phyloP scores from a whole-genome alignment of 805 yeast species.

The Ogataea pini region DNA sequence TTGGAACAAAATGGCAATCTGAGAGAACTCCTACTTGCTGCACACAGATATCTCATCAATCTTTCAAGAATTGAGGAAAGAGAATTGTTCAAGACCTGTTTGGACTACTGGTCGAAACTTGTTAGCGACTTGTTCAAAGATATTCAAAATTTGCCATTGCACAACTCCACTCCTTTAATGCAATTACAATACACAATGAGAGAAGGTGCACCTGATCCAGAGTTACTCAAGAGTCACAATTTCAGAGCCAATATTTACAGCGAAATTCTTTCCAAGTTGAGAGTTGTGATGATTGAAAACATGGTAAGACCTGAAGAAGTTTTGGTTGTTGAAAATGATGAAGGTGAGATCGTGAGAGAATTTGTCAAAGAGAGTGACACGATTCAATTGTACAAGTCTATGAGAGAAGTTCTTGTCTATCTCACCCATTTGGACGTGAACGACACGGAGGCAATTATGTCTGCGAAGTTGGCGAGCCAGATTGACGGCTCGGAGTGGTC shows the following conservation, averaged over 20 bases:
- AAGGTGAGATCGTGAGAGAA: slow-evolving; percentile 97
- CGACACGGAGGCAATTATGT: slow-evolving; percentile 93
- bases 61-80: slow-evolving; percentile 91
- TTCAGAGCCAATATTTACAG: slow-evolving; percentile 83
- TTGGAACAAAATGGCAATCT: slow-evolving; percentile 55
- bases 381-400: slow-evolving; percentile 88
- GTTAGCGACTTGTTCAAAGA: slow-evolving; percentile 84
- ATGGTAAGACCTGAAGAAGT: slow-evolving; percentile 99
- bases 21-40: slow-evolving; percentile 61
- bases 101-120: slow-evolving; percentile 90
- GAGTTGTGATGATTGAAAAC: slow-evolving; percentile 92
- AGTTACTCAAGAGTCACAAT: slow-evolving; percentile 70
- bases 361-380: slow-evolving; percentile 97
- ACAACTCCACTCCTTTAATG: slow-evolving; percentile 72
- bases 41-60: slow-evolving; percentile 80
- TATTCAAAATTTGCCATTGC: slow-evolving; percentile 75
- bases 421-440: slow-evolving; percentile 93
- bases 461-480: slow-evolving; percentile 85
- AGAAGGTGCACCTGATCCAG: slow-evolving; percentile 88
- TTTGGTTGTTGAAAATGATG: slow-evolving; percentile 94
- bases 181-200: slow-evolving; percentile 54
- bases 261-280: slow-evolving; percentile 74
- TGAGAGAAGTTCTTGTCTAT: slow-evolving; percentile 94
- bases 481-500: slow-evolving; percentile 98
- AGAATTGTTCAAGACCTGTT: slow-evolving; percentile 90